A percentile compares a stretch with the other conserved stretches of the same genome.
Conservation (phyloP, 2,329 filamentous ascomycete species). For the Monosporascus sp. region DNA sequence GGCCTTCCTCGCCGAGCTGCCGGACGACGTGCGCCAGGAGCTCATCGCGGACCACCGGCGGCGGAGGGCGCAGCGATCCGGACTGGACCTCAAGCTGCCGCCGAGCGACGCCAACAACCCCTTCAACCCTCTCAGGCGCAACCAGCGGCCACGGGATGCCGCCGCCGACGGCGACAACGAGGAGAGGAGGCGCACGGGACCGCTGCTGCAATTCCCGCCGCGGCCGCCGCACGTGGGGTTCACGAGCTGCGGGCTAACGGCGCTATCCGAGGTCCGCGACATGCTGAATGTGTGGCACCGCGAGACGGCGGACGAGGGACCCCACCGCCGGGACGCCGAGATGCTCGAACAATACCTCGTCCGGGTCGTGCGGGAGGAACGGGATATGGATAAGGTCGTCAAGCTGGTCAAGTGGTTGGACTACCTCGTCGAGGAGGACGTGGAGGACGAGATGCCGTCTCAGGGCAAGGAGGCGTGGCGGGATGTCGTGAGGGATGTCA, state of each 20-base stretch:
- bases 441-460: constrained; percentile 14
- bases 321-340: constrained; percentile 71
- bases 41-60: constrained; percentile 69
- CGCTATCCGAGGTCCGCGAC: constrained; percentile 58
- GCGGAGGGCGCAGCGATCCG: constrained; percentile 53
- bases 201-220: constrained; percentile 43
- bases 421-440: constrained; percentile 48
- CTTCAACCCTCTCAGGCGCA: constrained; percentile 16
- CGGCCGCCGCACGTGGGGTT: constrained; percentile 44
- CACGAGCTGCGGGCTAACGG: constrained; percentile 36
- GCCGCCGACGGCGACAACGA: constrained; percentile 10
- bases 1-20: constrained; percentile 76
- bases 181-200: constrained; percentile 19
- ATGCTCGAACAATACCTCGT: constrained; percentile 69
- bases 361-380: constrained; percentile 69
- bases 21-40: constrained; percentile 73
- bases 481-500: constrained; percentile 37
- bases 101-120: constrained; percentile 5
- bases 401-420: constrained; percentile 65
- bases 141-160: constrained; percentile 4
- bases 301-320: constrained; percentile 67
- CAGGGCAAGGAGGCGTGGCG: constrained; percentile 42
- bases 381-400: constrained; percentile 69
- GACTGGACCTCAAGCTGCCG: constrained; percentile 36
- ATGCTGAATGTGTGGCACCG: constrained; percentile 73